Conservation (phyloP, 345 rosid genomes). For the Dimocarpus longan region DNA sequence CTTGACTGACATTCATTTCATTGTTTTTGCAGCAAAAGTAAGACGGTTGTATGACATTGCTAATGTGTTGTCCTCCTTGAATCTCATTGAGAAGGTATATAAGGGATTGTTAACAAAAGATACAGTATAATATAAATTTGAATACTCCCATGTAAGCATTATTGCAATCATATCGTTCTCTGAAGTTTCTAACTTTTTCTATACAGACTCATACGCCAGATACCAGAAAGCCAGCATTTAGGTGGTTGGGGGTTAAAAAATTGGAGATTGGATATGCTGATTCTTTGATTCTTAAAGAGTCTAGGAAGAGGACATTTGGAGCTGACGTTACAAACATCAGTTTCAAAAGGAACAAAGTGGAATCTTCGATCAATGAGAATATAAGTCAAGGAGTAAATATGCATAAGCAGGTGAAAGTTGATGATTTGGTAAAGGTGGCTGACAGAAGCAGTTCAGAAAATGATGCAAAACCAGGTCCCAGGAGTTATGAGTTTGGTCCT, state of each 20-base stretch:
- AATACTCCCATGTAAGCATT: background rate
- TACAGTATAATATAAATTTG: background rate
- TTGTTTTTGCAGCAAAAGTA: slow-evolving; percentile 71
- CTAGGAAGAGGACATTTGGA: slow-evolving; percentile 74
- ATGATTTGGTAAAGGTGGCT: slow-evolving; percentile 29
- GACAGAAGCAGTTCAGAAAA: slow-evolving; percentile 35
- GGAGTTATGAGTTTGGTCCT: slow-evolving; percentile 74
- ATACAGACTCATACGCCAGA: slow-evolving; percentile 80
- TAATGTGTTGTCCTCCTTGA: slow-evolving; percentile 81
- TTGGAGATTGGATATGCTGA: slow-evolving; percentile 36
- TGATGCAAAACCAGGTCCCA: slow-evolving; percentile 38
- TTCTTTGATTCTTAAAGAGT: slow-evolving; percentile 34
- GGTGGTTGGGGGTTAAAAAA: slow-evolving; percentile 77
- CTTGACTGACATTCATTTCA: slow-evolving; percentile 6
- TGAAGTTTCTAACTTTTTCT: slow-evolving; percentile 3
- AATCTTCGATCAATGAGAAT: slow-evolving; percentile 36
- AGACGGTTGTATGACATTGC: slow-evolving; percentile 91
- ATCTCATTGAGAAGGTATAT: slow-evolving; percentile 86
- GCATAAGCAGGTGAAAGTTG: slow-evolving; percentile 40
- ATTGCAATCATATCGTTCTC: background rate
- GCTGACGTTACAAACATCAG: slow-evolving; percentile 66
- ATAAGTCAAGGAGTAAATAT: slow-evolving; percentile 28
- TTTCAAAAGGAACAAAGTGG: slow-evolving; percentile 48
- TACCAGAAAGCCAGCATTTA: slow-evolving; percentile 80
- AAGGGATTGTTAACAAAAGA: background rate